Evolutionary conservation across 148 eudicot species (phyloP).

Genomic region (Limonium bicolor): DNA sequence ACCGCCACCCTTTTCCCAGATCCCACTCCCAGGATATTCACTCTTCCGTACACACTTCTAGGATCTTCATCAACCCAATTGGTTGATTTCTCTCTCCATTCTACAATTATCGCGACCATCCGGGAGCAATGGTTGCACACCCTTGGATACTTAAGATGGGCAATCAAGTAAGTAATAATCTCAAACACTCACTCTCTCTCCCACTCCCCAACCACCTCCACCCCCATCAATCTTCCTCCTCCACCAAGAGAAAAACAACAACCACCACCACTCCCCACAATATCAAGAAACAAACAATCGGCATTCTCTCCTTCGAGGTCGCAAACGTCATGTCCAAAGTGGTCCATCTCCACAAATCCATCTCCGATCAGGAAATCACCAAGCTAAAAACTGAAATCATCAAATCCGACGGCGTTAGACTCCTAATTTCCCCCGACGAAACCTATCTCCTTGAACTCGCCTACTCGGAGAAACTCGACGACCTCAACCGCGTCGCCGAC

Average conservation of each 20-base stretch:
- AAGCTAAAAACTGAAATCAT: slow-evolving; percentile 41
- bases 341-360: slow-evolving; percentile 51
- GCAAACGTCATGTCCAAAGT: slow-evolving; percentile 90
- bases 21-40: too few species aligned
- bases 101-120: too few species aligned
- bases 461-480: slow-evolving; percentile 55
- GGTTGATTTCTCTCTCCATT: too few species aligned
- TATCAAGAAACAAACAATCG: slow-evolving; percentile 23
- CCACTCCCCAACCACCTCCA: too few species aligned
- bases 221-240: slow-evolving; percentile 8
- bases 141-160: slow-evolving; percentile 78
- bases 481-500: slow-evolving; percentile 43
- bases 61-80: too few species aligned
- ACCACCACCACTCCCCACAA: slow-evolving; percentile 12
- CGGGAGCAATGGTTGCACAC: slow-evolving; percentile 68
- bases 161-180: slow-evolving; percentile 56
- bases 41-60: too few species aligned
- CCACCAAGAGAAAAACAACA: slow-evolving; percentile 5
- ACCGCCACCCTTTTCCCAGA: too few species aligned
- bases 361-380: slow-evolving; percentile 34
- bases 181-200: slow-evolving; percentile 47
- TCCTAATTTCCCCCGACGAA: slow-evolving; percentile 45
- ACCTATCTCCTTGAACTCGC: slow-evolving; percentile 43
- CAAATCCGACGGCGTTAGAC: slow-evolving; percentile 46
- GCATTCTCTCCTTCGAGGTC: slow-evolving; percentile 75